These are phyloP conservation scores for Tilletia indica DNA, from an alignment of 1,284 basidiomycete species.

Conservation along the genomic window DNA sequence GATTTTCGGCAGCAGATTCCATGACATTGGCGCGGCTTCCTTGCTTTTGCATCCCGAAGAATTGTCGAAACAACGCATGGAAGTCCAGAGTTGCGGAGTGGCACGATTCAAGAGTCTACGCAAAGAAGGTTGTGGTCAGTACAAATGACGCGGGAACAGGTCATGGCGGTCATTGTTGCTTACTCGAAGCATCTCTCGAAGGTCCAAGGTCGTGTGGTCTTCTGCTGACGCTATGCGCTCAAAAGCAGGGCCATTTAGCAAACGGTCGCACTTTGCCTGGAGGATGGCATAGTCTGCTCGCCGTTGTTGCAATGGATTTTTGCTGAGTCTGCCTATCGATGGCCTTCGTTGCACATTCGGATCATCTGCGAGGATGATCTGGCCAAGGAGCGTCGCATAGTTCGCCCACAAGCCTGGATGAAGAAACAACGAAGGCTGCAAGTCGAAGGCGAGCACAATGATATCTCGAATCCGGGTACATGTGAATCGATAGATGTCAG, in stretches of 20 bases:
- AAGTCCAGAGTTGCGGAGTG: too few relatives aligned
- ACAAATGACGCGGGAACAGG: too few relatives aligned
- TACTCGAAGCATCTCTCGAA: too few relatives aligned
- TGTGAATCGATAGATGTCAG: neutral
- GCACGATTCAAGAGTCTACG: too few relatives aligned
- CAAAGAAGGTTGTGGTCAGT: too few relatives aligned
- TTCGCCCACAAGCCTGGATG: neutral
- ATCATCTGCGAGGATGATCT: neutral
- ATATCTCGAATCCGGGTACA: neutral
- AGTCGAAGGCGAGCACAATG: slow-evolving; percentile 9
- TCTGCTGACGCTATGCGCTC: neutral
- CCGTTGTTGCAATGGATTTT: neutral
- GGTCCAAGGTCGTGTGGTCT: too few relatives aligned
- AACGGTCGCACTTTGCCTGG: neutral
- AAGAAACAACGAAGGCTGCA: slow-evolving; percentile 2
- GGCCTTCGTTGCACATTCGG: neutral
- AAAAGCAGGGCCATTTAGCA: neutral
- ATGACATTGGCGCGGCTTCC: too few relatives aligned
- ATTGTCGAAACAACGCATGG: too few relatives aligned
- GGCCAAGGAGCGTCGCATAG: neutral
- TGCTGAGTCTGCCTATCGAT: neutral
- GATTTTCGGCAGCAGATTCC: neutral
- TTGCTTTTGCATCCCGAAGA: too few relatives aligned
- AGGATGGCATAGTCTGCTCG: neutral
- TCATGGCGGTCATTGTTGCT: too few relatives aligned